Conservation (phyloP, 2,329 filamentous ascomycete genomes). For the Pezicula carpinea region DNA sequence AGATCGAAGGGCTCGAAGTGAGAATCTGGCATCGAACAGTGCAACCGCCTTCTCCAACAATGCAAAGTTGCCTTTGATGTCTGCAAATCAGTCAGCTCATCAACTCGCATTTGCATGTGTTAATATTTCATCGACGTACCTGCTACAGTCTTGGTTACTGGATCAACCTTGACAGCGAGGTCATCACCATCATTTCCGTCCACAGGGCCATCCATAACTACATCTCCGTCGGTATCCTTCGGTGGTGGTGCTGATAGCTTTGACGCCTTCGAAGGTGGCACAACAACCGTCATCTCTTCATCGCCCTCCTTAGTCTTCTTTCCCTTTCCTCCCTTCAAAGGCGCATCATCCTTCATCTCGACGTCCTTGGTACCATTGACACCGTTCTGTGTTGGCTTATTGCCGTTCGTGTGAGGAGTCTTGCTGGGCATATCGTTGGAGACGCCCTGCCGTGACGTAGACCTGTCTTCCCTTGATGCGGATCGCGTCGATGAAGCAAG, state of each 20-base stretch:
- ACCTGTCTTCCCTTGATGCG: conserved; percentile 8
- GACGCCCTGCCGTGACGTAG: conserved; percentile 21
- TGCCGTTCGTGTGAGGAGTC: conserved; percentile 62
- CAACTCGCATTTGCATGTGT: background rate
- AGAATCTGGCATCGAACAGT: conserved; percentile 92
- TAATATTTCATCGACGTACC: conserved; percentile 39
- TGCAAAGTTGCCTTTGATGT: conserved; percentile 91
- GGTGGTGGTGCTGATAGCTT: conserved; percentile 51
- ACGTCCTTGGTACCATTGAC: conserved; percentile 62
- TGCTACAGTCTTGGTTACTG: conserved; percentile 53
- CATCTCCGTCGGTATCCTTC: conserved; percentile 63
- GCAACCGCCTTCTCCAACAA: conserved; percentile 88
- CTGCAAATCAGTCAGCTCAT: conserved; percentile 40
- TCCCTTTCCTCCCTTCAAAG: conserved; percentile 57
- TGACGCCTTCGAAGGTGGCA: conserved; percentile 65
- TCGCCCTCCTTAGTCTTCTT: conserved; percentile 67
- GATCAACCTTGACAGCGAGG: conserved; percentile 53
- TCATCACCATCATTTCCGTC: conserved; percentile 19
- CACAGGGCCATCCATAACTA: conserved; percentile 60
- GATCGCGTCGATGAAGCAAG: conserved; percentile 17
- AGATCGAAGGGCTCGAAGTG: conserved; percentile 86
- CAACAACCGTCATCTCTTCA: conserved; percentile 77
- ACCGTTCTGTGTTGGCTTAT: conserved; percentile 65
- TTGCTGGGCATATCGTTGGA: conserved; percentile 60
- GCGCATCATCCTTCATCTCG: conserved; percentile 63